Conservation (phyloP, 768 basidiomycete genomes). For the Pulveroboletus frians region DNA sequence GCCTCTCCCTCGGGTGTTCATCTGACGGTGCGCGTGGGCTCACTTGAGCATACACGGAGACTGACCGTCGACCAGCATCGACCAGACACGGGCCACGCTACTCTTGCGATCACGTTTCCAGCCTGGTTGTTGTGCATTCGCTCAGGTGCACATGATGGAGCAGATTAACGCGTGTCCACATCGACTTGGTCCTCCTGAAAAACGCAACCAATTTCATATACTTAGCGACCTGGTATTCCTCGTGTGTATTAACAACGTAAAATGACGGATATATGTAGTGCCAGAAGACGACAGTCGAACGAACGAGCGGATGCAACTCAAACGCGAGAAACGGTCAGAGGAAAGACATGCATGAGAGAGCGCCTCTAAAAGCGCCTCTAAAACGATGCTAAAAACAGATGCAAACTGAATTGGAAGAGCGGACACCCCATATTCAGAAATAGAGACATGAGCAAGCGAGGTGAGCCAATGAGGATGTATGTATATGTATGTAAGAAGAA, state of each 20-base stretch:
- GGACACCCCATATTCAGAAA: background rate
- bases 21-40: background rate
- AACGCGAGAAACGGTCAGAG: too few relatives aligned
- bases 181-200: background rate
- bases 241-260: background rate
- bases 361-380: constrained; percentile 15
- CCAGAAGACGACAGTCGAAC: background rate
- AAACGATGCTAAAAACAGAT: constrained; percentile 12
- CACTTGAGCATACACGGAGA: background rate
- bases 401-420: background rate
- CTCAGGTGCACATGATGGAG: background rate
- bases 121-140: background rate
- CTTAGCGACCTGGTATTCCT: constrained; percentile 10
- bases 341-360: background rate
- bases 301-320: background rate
- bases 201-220: background rate
- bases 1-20: background rate
- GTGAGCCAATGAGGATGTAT: constrained; percentile 9
- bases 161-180: background rate
- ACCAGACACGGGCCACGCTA: background rate
- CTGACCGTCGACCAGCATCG: background rate
- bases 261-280: background rate
- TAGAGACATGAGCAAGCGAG: background rate
- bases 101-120: background rate
- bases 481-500: too few relatives aligned